Evolutionary conservation across 192 early-diverging fungal genomes (phyloP).

Genomic region (Coemansia pectinata): DNA sequence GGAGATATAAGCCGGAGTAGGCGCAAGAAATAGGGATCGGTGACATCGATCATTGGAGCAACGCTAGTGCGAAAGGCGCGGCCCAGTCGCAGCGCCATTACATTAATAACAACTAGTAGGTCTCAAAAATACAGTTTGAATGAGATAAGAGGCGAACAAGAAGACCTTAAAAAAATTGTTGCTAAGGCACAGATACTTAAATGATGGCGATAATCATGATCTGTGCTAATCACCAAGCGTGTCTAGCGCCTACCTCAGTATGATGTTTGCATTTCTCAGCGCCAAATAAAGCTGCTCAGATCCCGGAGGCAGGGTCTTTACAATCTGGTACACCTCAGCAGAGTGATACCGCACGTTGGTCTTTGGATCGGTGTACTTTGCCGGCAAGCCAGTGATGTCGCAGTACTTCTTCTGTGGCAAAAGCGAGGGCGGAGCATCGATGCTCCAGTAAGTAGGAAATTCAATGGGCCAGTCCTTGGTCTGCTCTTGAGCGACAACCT

Average conservation of each 20-base stretch:
- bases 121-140: background rate
- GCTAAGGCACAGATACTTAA: background rate
- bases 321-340: constrained; percentile 76
- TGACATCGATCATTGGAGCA: constrained; percentile 78
- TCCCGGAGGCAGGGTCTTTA: constrained; percentile 70
- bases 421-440: constrained; percentile 83
- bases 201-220: background rate
- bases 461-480: constrained; percentile 59
- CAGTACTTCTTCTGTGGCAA: constrained; percentile 87
- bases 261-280: constrained; percentile 75
- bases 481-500: constrained; percentile 75
- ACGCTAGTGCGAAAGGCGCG: constrained; percentile 57
- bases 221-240: background rate
- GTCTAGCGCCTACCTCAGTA: constrained; percentile 55
- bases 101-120: background rate
- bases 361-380: constrained; percentile 87
- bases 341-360: constrained; percentile 80
- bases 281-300: constrained; percentile 80
- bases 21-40: constrained; percentile 67
- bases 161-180: background rate
- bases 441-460: constrained; percentile 74
- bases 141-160: background rate
- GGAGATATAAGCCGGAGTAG: constrained; percentile 69
- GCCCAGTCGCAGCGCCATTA: constrained; percentile 16
- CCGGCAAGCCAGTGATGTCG: constrained; percentile 85